These are phyloP conservation scores for Pyrenula aspistea DNA, from an alignment of 495 filamentous ascomycete genomes.

Conservation along the genomic window DNA sequence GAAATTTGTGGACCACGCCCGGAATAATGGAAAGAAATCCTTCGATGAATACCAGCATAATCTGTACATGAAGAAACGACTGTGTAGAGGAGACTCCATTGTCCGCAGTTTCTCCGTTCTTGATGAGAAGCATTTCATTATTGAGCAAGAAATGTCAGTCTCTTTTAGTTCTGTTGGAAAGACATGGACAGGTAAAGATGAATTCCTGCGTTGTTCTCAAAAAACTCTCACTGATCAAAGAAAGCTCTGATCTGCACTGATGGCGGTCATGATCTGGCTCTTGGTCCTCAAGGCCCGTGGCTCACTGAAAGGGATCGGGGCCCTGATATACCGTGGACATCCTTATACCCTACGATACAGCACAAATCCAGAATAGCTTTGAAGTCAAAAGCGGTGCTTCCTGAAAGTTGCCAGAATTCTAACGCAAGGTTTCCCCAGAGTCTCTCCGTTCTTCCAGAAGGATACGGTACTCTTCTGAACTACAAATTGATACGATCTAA, in stretches of 20 bases:
- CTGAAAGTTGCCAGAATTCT: not conserved
- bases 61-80: not conserved
- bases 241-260: not conserved
- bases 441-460: constrained; percentile 5
- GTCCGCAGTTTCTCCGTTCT: constrained; percentile 9
- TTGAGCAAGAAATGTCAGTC: constrained; percentile 18
- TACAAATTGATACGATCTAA: constrained; percentile 3
- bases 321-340: not conserved
- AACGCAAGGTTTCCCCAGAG: constrained; percentile 1
- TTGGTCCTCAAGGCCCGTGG: constrained; percentile 10
- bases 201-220: not conserved
- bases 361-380: not conserved
- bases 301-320: not conserved
- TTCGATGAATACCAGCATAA: constrained; percentile 7
- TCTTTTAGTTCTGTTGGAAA: constrained; percentile 4
- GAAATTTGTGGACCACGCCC: not conserved
- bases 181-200: constrained; percentile 1
- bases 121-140: constrained; percentile 8
- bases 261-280: constrained; percentile 3
- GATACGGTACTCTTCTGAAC: constrained; percentile 11
- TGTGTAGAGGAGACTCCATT: constrained; percentile 17
- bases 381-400: constrained; percentile 1
- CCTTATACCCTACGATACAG: constrained; percentile 1
- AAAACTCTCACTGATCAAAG: too few species aligned
- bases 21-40: constrained; percentile 1